Evolutionary conservation across 2,329 filamentous ascomycete genomes (phyloP).

Genomic region (Ceratocystiopsis brevicomis): DNA sequence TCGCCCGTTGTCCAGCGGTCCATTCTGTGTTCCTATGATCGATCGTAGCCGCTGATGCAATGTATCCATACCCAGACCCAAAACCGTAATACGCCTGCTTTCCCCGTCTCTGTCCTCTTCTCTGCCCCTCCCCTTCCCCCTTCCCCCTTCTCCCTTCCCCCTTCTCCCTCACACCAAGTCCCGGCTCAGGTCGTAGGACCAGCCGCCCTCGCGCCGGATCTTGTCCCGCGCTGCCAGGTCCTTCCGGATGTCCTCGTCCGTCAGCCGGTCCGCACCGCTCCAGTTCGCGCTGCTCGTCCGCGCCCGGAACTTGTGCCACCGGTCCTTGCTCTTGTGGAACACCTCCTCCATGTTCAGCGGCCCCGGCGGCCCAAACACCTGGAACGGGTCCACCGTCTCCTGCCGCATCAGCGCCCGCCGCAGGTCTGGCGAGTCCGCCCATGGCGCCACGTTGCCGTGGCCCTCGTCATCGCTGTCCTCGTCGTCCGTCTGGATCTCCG

Average conservation of each 20-base stretch:
- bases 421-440: constrained; percentile 78
- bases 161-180: constrained; percentile 19
- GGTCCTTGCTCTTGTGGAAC: constrained; percentile 74
- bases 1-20: no score
- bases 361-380: constrained; percentile 74
- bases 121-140: background rate
- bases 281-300: constrained; percentile 92
- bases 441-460: constrained; percentile 42
- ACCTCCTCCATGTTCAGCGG: constrained; percentile 93
- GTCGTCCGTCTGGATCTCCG: constrained; percentile 88
- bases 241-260: constrained; percentile 67
- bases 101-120: no score
- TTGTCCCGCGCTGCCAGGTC: constrained; percentile 65
- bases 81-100: no score
- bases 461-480: constrained; percentile 44
- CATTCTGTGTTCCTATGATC: no score
- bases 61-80: no score
- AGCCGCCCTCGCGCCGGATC: constrained; percentile 66
- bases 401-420: constrained; percentile 58
- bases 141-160: background rate
- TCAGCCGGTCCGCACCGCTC: constrained; percentile 64
- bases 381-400: constrained; percentile 66
- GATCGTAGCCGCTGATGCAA: no score
- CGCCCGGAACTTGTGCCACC: constrained; percentile 71
- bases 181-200: constrained; percentile 48